phyloP scores from a whole-genome alignment of 371 early-diverging fungal genomes.

The Apophysomyces elegans region DNA sequence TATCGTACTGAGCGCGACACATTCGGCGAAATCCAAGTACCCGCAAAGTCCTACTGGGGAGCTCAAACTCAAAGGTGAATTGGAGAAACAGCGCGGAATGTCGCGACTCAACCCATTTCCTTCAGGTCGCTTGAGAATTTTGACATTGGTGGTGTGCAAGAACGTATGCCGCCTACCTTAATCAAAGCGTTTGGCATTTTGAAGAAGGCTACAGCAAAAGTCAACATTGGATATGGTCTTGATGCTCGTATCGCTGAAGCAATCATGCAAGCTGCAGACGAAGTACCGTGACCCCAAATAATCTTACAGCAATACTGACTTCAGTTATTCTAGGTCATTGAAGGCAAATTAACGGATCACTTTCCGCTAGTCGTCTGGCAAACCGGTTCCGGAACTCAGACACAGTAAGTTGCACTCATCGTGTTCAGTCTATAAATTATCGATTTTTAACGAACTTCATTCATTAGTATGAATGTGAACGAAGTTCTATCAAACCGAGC shows the following conservation, averaged over 20 bases:
- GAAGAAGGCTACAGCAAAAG: slow-evolving; percentile 92
- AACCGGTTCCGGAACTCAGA: slow-evolving; percentile 98
- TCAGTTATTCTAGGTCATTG: slow-evolving; percentile 67
- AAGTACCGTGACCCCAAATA: slow-evolving; percentile 45
- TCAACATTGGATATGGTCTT: slow-evolving; percentile 87
- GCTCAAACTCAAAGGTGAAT: slow-evolving; percentile 93
- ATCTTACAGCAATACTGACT: not conserved
- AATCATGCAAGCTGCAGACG: slow-evolving; percentile 86
- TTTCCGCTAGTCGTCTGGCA: slow-evolving; percentile 98
- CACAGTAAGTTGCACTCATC: slow-evolving; percentile 57
- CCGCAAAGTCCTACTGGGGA: slow-evolving; percentile 94
- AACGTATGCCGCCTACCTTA: slow-evolving; percentile 93
- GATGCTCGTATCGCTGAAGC: slow-evolving; percentile 81
- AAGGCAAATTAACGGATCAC: slow-evolving; percentile 85
- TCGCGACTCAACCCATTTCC: slow-evolving; percentile 1
- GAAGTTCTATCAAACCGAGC: slow-evolving; percentile 95
- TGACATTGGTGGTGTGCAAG: slow-evolving; percentile 90
- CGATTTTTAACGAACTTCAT: not conserved
- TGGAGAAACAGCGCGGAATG: not conserved
- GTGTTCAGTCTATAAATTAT: slow-evolving; percentile 5
- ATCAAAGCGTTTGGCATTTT: slow-evolving; percentile 93
- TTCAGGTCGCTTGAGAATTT: slow-evolving; percentile 88
- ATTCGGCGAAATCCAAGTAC: slow-evolving; percentile 93
- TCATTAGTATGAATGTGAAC: slow-evolving; percentile 40
- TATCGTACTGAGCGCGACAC: slow-evolving; percentile 90